Evolutionary conservation across 495 filamentous ascomycete genomes (phyloP).

Genomic region (Annulohypoxylon nitens): DNA sequence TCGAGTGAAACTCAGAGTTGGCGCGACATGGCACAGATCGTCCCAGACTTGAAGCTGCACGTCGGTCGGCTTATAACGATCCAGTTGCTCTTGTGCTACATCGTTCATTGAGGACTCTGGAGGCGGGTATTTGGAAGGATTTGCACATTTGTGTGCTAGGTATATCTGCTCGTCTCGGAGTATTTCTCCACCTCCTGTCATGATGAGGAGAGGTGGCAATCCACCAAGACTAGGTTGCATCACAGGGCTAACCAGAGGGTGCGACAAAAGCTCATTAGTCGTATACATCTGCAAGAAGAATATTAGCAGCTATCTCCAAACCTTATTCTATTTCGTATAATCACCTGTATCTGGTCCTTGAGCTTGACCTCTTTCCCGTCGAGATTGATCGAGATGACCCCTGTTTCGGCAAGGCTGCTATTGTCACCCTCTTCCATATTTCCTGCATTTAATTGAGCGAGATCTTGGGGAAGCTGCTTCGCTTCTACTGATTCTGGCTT

Average conservation of each 20-base stretch:
- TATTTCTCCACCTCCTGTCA: conserved; percentile 88
- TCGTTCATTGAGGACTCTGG: conserved; percentile 74
- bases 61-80: conserved; percentile 81
- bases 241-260: conserved; percentile 90
- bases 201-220: conserved; percentile 85
- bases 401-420: conserved; percentile 54
- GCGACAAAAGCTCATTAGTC: conserved; percentile 84
- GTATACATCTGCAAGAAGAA: conserved; percentile 76
- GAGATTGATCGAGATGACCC: conserved; percentile 71
- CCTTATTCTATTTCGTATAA: not conserved
- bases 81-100: conserved; percentile 68
- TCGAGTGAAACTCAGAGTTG: conserved; percentile 90
- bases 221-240: conserved; percentile 89
- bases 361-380: conserved; percentile 78
- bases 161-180: conserved; percentile 96
- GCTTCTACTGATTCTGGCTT: conserved; percentile 41
- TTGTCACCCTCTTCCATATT: conserved; percentile 14
- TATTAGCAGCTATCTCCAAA: conserved; percentile 27
- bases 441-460: conserved; percentile 27
- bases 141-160: conserved; percentile 90
- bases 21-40: conserved; percentile 90
- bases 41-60: conserved; percentile 99
- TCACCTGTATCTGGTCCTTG: conserved; percentile 88
- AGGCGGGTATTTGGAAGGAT: conserved; percentile 79
- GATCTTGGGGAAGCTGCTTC: conserved; percentile 39